phyloP scores from a whole-genome alignment of 73 alveolate species.

The Tetrahymena thermophila region DNA sequence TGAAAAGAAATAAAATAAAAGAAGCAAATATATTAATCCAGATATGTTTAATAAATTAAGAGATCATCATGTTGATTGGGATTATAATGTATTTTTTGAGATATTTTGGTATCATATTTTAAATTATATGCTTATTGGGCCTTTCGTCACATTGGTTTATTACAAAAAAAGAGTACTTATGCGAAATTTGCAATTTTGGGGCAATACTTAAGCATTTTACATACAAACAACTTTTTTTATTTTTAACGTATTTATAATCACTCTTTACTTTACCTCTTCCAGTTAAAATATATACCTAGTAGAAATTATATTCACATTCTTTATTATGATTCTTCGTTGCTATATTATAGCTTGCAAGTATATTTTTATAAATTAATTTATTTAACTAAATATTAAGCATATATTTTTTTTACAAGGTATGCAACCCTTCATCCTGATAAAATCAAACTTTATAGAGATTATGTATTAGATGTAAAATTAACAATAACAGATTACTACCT shows the following conservation, averaged over 20 bases:
- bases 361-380: background rate
- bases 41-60: background rate
- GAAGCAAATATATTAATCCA: background rate
- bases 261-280: background rate
- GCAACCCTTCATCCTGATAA: background rate
- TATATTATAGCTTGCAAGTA: background rate
- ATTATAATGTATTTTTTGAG: background rate
- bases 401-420: background rate
- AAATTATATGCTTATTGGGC: background rate
- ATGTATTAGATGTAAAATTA: background rate
- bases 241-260: background rate
- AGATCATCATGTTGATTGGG: background rate
- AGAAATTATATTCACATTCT: background rate
- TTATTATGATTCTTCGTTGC: background rate
- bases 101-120: background rate
- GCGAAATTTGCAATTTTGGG: background rate
- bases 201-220: background rate
- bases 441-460: background rate
- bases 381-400: background rate
- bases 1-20: background rate
- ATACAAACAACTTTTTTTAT: background rate
- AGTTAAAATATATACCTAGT: background rate
- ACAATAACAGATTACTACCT: background rate
- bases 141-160: background rate
- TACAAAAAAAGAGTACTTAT: background rate